Base-by-base conservation (phyloP, 257 asterid species). In the Scutellaria barbata region DNA sequence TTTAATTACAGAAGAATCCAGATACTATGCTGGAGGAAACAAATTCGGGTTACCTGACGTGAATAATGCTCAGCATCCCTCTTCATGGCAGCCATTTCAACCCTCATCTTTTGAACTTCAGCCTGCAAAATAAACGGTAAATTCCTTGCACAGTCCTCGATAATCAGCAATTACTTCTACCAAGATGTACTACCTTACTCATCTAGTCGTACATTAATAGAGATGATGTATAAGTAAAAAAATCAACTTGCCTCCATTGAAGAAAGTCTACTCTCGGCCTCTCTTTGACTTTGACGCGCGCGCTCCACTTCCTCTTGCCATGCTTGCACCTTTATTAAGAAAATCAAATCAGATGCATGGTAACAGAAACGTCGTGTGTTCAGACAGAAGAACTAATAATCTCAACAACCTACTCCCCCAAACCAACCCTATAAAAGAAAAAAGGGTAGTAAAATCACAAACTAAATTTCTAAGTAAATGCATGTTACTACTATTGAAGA, bases 241-340 rank as follows among this genome's bases (percentile, higher is more conserved):
- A 20, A 70, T 35, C 61, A 67, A 79, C 95, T 88, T 90, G 87
- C 99, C 97, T 95, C 99, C 88, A 87, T 85, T 37, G 92, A 86
- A 68, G 98, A 87, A 82, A 90, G 88, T 75, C 90, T 95, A 82
- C 83, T 87, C 82, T 95, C 99, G 75, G 98, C 97, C 80, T 95
- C 99, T 81, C 99, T 86, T 81, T 95, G 99, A 81, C 92, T 81
- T 79, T 84, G 90, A 71, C 97, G 98, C 10, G 98, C 91, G 63
- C 97, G 98, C 87, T 92, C 99, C 82, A 95, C 96, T 87, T 95
- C 99, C 80, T 90, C 98, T 82, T 95, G 98, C 98, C 95, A 88
- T 78, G 97, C 97, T 84, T 95, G 98, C 76, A 86, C 84, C 96
- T 92, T 83, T 76, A 69, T 73, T 51, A 74, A 50, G 68, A 68